These are phyloP conservation scores for Suillus clintonianus DNA, from an alignment of 768 basidiomycete species.

Conservation along the genomic window DNA sequence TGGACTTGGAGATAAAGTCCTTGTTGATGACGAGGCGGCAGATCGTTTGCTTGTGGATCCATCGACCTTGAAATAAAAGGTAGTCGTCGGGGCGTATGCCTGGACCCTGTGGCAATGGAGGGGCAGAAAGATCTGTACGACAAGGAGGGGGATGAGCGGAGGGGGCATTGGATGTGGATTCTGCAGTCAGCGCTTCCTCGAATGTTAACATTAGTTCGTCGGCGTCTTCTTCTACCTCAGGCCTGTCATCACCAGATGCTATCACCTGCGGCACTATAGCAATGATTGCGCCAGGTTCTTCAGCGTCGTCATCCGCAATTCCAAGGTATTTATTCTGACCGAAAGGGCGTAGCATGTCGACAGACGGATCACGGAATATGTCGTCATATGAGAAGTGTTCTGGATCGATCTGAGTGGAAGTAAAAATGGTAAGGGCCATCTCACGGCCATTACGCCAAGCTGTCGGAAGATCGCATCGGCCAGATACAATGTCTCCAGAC, in stretches of 20 bases:
- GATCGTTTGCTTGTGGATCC: slow-evolving; percentile 3
- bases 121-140: too few species aligned
- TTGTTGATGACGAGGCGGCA: slow-evolving; percentile 1
- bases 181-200: neutral
- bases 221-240: too few species aligned
- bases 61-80: slow-evolving; percentile 1
- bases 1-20: neutral
- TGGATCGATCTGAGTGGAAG: neutral
- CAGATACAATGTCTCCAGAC: neutral
- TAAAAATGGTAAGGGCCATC: neutral
- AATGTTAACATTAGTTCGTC: neutral
- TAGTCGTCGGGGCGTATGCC: slow-evolving; percentile 1
- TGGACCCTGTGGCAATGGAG: neutral
- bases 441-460: neutral
- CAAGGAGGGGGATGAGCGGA: too few species aligned
- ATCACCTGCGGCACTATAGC: too few species aligned
- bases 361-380: neutral
- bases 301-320: neutral
- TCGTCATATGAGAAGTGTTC: neutral
- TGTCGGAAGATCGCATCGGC: neutral
- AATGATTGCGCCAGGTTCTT: too few species aligned
- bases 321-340: neutral
- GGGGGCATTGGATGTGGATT: neutral
- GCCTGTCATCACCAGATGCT: too few species aligned
- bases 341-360: neutral